Evolutionary conservation across 139 green algal genomes (phyloP), one percentile per base, ranked within the genome.

Genomic region (Picochlorum costavermella): DNA sequence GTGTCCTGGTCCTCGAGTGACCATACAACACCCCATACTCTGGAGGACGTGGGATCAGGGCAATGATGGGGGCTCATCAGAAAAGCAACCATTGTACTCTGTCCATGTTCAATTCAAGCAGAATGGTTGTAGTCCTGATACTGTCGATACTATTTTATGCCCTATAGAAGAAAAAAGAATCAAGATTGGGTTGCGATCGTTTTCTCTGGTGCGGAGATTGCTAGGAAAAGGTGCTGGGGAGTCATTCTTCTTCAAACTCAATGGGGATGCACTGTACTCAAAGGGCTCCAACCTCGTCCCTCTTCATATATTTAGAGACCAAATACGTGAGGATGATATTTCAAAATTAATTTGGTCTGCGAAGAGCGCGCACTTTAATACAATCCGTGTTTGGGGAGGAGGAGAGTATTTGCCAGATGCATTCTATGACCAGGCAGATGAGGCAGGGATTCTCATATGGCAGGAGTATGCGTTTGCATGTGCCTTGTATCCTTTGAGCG

Each of bases 261-360:
- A 94, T 55, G 82, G 77, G 9, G 45, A 77, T 30, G 75, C 79
- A 8, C 26, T 94, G 11, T 92, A 75, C 60, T 69, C 75, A 2
- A 75, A 76, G 63, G 71, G 87, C 10, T 73, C 85, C 67, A 94
- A 94, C 60, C 36, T 88, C 16, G 81, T 94, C 36, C 86, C 86
- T 4, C 37, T 81, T 13, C 50, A 83, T 50, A 33, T 88, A 10
- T 51, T 88, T 17, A 76, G 75, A 64, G 73, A 50, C 2, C 56
- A 56, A 0, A 70, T 69, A 2, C 71, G 49, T 0, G 28, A 25
- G 11, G 46, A 56, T 2, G 40, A 55, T n/a, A 56, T 82, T 44
- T 28, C 20, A n/a, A 40, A 36, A 9, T 55, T 87, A 64, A 70
- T 92, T 44, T 40, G 31, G 1, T 64, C 64, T 5, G 78, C 82